phyloP scores from a whole-genome alignment of 1,139 yeast species.

The Kluyveromyces marxianus region DNA sequence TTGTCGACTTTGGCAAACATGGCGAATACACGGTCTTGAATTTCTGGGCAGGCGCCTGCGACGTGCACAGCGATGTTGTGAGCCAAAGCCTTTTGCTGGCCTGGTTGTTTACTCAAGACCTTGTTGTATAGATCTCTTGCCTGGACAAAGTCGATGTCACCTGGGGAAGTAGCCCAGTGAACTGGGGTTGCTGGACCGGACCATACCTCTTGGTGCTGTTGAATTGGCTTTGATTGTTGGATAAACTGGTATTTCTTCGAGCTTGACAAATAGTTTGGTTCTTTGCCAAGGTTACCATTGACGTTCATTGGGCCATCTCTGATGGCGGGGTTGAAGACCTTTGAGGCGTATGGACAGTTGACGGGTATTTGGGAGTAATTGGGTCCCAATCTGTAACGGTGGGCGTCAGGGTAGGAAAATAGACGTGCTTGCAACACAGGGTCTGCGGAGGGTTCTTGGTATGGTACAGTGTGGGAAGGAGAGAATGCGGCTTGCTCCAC shows the following conservation, averaged over 20 bases:
- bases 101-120: constrained; percentile 65
- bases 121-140: constrained; percentile 55
- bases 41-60: constrained; percentile 57
- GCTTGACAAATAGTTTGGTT: constrained; percentile 71
- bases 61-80: constrained; percentile 79
- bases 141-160: constrained; percentile 60
- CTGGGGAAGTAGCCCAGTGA: constrained; percentile 69
- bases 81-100: constrained; percentile 77
- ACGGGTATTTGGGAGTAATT: constrained; percentile 64
- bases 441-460: constrained; percentile 52
- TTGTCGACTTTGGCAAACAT: constrained; percentile 69
- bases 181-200: constrained; percentile 79
- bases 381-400: constrained; percentile 53
- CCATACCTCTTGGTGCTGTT: constrained; percentile 78
- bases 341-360: constrained; percentile 49
- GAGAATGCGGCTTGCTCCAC: constrained; percentile 55
- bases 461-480: constrained; percentile 53
- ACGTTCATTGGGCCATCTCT: constrained; percentile 87
- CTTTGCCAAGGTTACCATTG: constrained; percentile 76
- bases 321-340: constrained; percentile 54
- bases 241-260: constrained; percentile 30
- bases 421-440: constrained; percentile 53
- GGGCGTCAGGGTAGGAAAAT: constrained; percentile 54
- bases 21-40: constrained; percentile 74
- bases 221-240: constrained; percentile 33